phyloP scores from a whole-genome alignment of 257 asterid species.

The Scutellaria galericulata region DNA sequence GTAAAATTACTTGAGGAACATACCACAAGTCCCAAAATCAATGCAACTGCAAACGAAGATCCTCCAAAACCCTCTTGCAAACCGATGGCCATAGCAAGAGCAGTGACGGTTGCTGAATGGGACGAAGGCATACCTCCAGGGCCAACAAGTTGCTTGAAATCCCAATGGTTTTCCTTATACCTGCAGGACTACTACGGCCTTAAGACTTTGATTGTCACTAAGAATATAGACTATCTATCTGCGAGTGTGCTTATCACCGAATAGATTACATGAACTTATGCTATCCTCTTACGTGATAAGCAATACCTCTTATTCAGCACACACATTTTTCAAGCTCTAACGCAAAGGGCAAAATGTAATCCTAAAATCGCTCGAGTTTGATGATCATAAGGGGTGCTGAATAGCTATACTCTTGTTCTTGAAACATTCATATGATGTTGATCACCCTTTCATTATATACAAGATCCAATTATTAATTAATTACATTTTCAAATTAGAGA shows the following conservation, averaged over 20 bases:
- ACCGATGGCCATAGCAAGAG: conserved; percentile 88
- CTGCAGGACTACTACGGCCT: conserved; percentile 58
- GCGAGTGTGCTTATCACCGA: no score
- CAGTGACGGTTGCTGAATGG: conserved; percentile 92
- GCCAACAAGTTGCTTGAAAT: conserved; percentile 74
- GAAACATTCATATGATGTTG: neutral
- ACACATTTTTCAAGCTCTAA: conserved; percentile 1
- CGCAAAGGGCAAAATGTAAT: neutral
- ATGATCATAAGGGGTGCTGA: neutral
- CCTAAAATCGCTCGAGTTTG: neutral
- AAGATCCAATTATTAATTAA: conserved; percentile 4
- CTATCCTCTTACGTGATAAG: neutral
- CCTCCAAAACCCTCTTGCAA: conserved; percentile 87
- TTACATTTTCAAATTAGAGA: conserved; percentile 8
- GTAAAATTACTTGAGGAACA: conserved; percentile 15
- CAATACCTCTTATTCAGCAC: neutral
- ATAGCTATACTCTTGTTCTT: neutral
- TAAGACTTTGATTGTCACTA: conserved; percentile 28
- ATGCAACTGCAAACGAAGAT: conserved; percentile 69
- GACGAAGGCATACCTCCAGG: conserved; percentile 99
- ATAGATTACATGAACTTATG: no score
- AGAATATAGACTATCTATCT: no score
- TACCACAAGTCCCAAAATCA: conserved; percentile 90
- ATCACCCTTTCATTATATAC: neutral
- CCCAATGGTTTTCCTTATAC: conserved; percentile 90